Evolutionary conservation across 768 basidiomycete genomes (phyloP), one percentile per base, ranked within the genome.

Genomic region (Filobasidium wieringae): DNA sequence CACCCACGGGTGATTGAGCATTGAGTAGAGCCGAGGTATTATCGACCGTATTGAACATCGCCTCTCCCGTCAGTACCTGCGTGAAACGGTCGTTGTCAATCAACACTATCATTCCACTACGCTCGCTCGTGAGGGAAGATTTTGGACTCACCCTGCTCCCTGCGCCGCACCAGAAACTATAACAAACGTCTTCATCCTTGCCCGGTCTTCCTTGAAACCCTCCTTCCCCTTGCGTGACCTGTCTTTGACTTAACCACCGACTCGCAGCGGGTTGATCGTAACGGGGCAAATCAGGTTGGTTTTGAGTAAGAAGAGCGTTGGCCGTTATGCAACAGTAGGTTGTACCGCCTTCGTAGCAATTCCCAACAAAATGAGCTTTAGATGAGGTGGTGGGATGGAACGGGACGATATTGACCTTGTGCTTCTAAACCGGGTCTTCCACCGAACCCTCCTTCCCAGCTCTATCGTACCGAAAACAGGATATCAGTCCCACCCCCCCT

Each of bases 111-210:
- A 37, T 24, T 49, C 53, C 26, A 50, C 32, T 51, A 56, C 55
- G 34, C 4, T 19, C 43, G 14, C n/a, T n/a, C n/a, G n/a, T n/a
- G n/a, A n/a, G n/a, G n/a, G 14, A 53, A 27, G 47, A 56, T 22
- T 34, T 26, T 29, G 24, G 36, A 70, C 80, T 52, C 61, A 92
- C 92, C 68, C 80, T 74, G 9, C 96, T 73, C 0, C 87, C 79
- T 8, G 84, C 91, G 2, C 87, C 85, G 64, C 85, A 86, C 93
- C 93, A 99, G 72, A 95, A 97, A 63, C 87, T 88, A 73, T 99
- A 99, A 71, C 93, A 99, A 2, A 90, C 87, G 63, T 97, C 93
- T 5, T 85, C 80, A 4, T 79, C 77, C 75, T 99, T 99, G 58
- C 82, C 84, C 1, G 89, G 89, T 24, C 93, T 80, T 1, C 93